Evolutionary conservation across 2,329 filamentous ascomycete genomes (phyloP).

Genomic region (Tolypocladium nubicola): DNA sequence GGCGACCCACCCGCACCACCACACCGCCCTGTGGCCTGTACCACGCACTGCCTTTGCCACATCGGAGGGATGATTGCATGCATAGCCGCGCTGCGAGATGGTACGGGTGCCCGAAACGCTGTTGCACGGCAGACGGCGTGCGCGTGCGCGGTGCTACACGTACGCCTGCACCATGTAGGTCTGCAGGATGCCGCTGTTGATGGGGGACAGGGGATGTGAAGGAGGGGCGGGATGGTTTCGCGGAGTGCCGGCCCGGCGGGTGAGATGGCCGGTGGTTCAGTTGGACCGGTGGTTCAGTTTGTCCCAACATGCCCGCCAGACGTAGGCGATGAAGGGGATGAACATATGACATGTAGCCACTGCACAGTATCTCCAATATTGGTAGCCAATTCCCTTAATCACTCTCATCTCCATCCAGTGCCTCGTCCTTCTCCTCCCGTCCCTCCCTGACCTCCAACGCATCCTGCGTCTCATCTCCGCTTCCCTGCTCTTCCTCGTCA

Average conservation of each 20-base stretch:
- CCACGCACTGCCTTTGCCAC: background rate
- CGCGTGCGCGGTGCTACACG: background rate
- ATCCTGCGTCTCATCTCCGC: slow-evolving; percentile 44
- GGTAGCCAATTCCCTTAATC: slow-evolving; percentile 25
- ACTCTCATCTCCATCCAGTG: slow-evolving; percentile 51
- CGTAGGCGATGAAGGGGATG: no score
- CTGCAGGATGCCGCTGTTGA: background rate
- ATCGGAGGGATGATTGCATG: background rate
- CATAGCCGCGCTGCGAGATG: background rate
- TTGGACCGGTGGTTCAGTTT: background rate
- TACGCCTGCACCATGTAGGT: background rate
- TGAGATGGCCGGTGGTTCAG: background rate
- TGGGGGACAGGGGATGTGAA: background rate
- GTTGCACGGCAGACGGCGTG: background rate
- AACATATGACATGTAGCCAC: background rate
- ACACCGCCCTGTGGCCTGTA: background rate
- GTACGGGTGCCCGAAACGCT: background rate
- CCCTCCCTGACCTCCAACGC: slow-evolving; percentile 38
- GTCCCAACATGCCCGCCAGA: background rate
- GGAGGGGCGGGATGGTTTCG: no score
- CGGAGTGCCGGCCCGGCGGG: no score
- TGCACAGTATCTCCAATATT: background rate
- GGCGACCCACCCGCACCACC: background rate
- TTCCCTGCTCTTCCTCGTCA: slow-evolving; percentile 39
- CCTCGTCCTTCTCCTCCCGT: slow-evolving; percentile 46